Percentiles rank a stretch among this genome's conserved stretches.
Evolutionary conservation across 148 eudicot genomes (phyloP).

Genomic region (Cornus kousa): DNA sequence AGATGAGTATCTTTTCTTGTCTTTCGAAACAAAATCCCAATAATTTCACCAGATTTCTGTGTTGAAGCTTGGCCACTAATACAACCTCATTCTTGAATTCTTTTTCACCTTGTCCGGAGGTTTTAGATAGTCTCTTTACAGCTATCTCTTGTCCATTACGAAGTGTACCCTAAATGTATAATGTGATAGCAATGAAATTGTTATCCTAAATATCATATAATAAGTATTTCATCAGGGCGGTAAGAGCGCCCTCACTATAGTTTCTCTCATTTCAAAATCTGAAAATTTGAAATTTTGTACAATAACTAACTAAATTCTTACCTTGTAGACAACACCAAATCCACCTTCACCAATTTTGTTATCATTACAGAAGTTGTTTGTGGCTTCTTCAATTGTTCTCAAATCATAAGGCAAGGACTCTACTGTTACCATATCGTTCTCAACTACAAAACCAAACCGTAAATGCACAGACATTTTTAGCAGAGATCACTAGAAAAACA

Average conservation of each 20-base stretch:
- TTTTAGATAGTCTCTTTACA: constrained; percentile 21
- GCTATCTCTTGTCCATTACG: constrained; percentile 23
- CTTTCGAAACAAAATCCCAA: too few relatives aligned
- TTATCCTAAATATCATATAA: too few relatives aligned
- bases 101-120: too few relatives aligned
- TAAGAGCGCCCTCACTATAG: neutral
- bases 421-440: too few relatives aligned
- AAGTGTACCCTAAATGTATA: constrained; percentile 21
- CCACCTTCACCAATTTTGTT: constrained; percentile 26
- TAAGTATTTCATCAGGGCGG: neutral
- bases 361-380: constrained; percentile 6
- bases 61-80: constrained; percentile 30
- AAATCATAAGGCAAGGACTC: constrained; percentile 11
- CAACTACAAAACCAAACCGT: too few relatives aligned
- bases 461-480: too few relatives aligned
- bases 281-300: neutral
- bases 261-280: neutral
- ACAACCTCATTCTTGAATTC: too few relatives aligned
- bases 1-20: too few relatives aligned
- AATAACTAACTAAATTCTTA: neutral
- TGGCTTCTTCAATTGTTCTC: constrained; percentile 7
- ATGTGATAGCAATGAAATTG: too few relatives aligned
- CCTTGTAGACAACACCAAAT: constrained; percentile 32
- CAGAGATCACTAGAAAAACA: too few relatives aligned
- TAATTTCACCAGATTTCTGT: constrained; percentile 21